These are phyloP conservation scores for Endogone sp. DNA, from an alignment of 192 early-diverging fungal genomes.

Conservation along the genomic window DNA sequence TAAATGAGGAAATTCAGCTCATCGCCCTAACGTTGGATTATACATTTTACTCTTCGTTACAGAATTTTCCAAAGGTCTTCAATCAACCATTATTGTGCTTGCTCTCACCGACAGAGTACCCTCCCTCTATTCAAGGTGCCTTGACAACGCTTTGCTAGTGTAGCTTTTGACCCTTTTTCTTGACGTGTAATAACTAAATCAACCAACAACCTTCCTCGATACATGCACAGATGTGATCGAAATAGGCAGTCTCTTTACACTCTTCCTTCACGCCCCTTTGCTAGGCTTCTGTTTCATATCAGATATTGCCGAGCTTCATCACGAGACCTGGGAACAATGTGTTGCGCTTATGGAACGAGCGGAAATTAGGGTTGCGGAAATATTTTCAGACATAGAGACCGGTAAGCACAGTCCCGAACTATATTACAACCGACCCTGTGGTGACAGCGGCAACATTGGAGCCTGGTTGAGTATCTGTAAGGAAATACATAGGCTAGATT, in stretches of 20 bases:
- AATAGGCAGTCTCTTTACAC: conserved; percentile 88
- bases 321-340: conserved; percentile 70
- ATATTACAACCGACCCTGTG: too few relatives aligned
- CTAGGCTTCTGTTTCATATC: conserved; percentile 86
- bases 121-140: conserved; percentile 72
- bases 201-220: too few relatives aligned
- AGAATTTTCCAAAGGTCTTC: conserved; percentile 84
- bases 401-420: too few relatives aligned
- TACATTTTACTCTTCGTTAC: conserved; percentile 3
- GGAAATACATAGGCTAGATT: too few relatives aligned
- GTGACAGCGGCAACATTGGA: conserved; percentile 13
- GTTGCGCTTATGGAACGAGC: conserved; percentile 42
- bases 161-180: too few relatives aligned
- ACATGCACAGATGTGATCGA: conserved; percentile 48
- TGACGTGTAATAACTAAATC: too few relatives aligned
- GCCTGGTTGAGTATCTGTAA: background rate
- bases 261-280: conserved; percentile 90
- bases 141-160: conserved; percentile 1
- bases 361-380: conserved; percentile 51
- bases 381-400: conserved; percentile 38
- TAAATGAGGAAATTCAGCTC: background rate
- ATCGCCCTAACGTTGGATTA: too few relatives aligned
- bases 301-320: conserved; percentile 55
- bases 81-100: conserved; percentile 83
- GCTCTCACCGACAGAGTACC: conserved; percentile 87